Percentiles rank a stretch among this genome's conserved stretches.
Evolutionary conservation across 2,329 filamentous ascomycete genomes (phyloP).

Genomic region (Pyricularia grisea): DNA sequence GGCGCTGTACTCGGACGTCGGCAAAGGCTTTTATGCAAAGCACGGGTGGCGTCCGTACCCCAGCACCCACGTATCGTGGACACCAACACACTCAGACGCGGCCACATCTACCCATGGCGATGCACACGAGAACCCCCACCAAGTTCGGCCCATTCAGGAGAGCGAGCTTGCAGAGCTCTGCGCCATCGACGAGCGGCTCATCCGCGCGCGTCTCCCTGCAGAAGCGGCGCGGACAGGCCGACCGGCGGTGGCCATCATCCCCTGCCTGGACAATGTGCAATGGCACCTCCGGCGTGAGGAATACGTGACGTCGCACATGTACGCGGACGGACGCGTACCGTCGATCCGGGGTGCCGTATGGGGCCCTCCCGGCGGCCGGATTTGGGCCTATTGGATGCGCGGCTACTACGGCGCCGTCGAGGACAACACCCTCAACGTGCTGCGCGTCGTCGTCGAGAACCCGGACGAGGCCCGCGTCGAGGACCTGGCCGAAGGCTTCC

Average conservation of each 20-base stretch:
- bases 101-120: neutral
- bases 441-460: slow-evolving; percentile 52
- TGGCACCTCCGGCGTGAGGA: slow-evolving; percentile 81
- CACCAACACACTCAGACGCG: slow-evolving; percentile 19
- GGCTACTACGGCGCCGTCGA: slow-evolving; percentile 51
- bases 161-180: slow-evolving; percentile 54
- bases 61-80: slow-evolving; percentile 63
- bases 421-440: slow-evolving; percentile 59
- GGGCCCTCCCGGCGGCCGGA: slow-evolving; percentile 43
- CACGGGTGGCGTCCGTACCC: slow-evolving; percentile 69
- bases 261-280: slow-evolving; percentile 56
- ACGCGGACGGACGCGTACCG: slow-evolving; percentile 36
- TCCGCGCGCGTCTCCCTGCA: slow-evolving; percentile 41
- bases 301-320: slow-evolving; percentile 59
- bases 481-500: slow-evolving; percentile 43
- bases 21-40: slow-evolving; percentile 69
- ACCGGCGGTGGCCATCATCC: slow-evolving; percentile 54
- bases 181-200: slow-evolving; percentile 50
- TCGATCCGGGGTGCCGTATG: slow-evolving; percentile 63
- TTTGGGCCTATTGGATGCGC: slow-evolving; percentile 68
- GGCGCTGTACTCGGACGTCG: slow-evolving; percentile 79
- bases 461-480: slow-evolving; percentile 28
- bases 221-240: slow-evolving; percentile 13
- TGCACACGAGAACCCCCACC: slow-evolving; percentile 9
- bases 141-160: slow-evolving; percentile 39